phyloP scores from a whole-genome alignment of 2,329 filamentous ascomycete species.

The Scolecobasidium constrictum region DNA sequence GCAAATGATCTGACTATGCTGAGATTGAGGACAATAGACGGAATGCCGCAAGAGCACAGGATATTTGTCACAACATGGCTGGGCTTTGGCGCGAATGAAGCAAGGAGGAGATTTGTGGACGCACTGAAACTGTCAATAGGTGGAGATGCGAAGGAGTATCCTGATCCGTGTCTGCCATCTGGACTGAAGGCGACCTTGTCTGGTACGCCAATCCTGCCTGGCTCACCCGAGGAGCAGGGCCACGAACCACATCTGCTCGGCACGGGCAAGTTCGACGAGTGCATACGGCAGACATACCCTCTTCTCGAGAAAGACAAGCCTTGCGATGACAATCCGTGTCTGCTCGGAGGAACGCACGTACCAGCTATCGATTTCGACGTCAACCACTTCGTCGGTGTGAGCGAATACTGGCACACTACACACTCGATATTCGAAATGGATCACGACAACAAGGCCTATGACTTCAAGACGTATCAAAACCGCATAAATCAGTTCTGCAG shows the following conservation, averaged over 20 bases:
- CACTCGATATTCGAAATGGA: constrained; percentile 81
- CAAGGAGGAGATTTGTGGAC: constrained; percentile 74
- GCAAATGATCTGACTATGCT: constrained; percentile 80
- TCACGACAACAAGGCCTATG: constrained; percentile 70
- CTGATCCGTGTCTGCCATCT: constrained; percentile 81
- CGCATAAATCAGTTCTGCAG: constrained; percentile 78
- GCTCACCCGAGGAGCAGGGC: constrained; percentile 28
- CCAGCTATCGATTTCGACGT: constrained; percentile 94
- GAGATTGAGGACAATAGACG: constrained; percentile 73
- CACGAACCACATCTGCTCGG: constrained; percentile 55
- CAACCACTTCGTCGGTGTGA: constrained; percentile 96
- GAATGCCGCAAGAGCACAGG: constrained; percentile 65
- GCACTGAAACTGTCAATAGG: constrained; percentile 57
- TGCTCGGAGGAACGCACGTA: constrained; percentile 84
- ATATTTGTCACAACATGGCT: constrained; percentile 97
- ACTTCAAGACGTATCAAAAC: constrained; percentile 80
- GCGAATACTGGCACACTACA: constrained; percentile 97
- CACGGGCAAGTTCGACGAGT: constrained; percentile 80
- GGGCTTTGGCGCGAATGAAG: constrained; percentile 93
- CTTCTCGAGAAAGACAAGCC: constrained; percentile 80
- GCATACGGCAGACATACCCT: constrained; percentile 70
- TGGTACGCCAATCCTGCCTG: constrained; percentile 44
- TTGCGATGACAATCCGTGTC: constrained; percentile 72
- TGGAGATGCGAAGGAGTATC: constrained; percentile 55
- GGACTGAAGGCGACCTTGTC: constrained; percentile 64